These are phyloP conservation scores for Rhododendron mucronatum DNA, from an alignment of 148 eudicot species.

Conservation along the genomic window DNA sequence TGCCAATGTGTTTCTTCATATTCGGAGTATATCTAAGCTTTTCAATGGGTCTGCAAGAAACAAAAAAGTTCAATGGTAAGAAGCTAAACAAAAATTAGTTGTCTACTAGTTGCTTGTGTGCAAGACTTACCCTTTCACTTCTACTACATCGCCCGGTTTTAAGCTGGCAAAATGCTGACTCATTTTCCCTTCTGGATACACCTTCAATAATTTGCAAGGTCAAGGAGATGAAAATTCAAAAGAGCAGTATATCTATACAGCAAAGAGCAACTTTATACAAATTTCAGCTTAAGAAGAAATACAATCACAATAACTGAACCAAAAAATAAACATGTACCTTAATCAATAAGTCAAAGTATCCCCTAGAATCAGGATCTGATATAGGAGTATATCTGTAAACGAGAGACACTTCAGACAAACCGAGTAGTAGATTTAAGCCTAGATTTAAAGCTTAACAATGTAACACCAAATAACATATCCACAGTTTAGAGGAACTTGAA, in stretches of 20 bases:
- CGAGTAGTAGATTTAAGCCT: not conserved
- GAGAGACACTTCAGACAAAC: slow-evolving; percentile 12
- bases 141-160: slow-evolving; percentile 87
- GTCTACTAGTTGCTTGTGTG: not conserved
- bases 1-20: slow-evolving; percentile 98
- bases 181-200: slow-evolving; percentile 99
- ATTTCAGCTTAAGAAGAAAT: not conserved
- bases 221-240: not conserved
- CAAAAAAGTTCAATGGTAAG: slow-evolving; percentile 6
- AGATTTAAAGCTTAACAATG: not conserved
- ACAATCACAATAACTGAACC: not conserved
- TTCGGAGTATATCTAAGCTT: slow-evolving; percentile 93
- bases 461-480: not conserved
- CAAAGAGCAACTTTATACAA: slow-evolving; percentile 1
- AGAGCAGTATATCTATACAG: not conserved
- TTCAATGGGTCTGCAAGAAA: slow-evolving; percentile 78
- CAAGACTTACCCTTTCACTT: slow-evolving; percentile 85
- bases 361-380: slow-evolving; percentile 87
- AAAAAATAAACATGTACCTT: slow-evolving; percentile 39
- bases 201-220: slow-evolving; percentile 30
- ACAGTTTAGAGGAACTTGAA: not conserved
- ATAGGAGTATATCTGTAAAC: slow-evolving; percentile 85
- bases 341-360: slow-evolving; percentile 88
- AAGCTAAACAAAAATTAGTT: not conserved
- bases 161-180: slow-evolving; percentile 93